Percentiles rank a stretch among this genome's conserved stretches.
Conservation (phyloP, 2,329 filamentous ascomycete genomes). For the Pyrenochaeta sp. region DNA sequence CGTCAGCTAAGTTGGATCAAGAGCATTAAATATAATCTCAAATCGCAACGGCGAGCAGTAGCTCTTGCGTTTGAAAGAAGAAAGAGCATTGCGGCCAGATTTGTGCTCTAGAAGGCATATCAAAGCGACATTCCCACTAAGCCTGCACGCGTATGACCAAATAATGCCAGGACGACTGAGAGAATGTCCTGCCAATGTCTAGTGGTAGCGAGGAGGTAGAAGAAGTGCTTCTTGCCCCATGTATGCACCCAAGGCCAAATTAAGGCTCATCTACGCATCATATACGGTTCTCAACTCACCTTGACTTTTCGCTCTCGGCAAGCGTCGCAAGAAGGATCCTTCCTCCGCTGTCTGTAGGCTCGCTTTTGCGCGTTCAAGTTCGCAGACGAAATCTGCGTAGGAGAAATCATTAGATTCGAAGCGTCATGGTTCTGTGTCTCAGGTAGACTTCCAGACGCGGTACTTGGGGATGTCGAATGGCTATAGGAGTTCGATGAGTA, state of each 20-base stretch:
- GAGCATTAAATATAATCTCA: not conserved
- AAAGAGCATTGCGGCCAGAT: not conserved
- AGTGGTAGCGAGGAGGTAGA: not conserved
- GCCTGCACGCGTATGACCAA: not conserved
- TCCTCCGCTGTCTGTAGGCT: constrained; percentile 91
- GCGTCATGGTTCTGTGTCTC: constrained; percentile 42
- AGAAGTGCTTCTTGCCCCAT: not conserved
- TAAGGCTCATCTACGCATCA: not conserved
- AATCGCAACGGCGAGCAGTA: not conserved
- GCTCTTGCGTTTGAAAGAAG: not conserved
- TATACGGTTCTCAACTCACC: constrained; percentile 47
- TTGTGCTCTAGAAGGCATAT: not conserved
- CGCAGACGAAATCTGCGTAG: constrained; percentile 53
- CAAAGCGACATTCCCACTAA: not conserved
- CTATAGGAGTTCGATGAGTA: constrained; percentile 42
- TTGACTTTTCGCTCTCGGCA: constrained; percentile 84
- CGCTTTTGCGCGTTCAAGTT: constrained; percentile 81
- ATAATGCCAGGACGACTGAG: not conserved
- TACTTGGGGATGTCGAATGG: constrained; percentile 49
- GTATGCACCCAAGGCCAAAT: not conserved
- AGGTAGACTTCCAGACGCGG: constrained; percentile 41
- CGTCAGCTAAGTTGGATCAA: constrained; percentile 18
- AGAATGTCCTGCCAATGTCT: not conserved
- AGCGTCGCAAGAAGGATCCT: constrained; percentile 97
- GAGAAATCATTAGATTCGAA: constrained; percentile 53